Evolutionary conservation across 2,329 filamentous ascomycete genomes (phyloP).

Genomic region (Rasamsonia emersonii): DNA sequence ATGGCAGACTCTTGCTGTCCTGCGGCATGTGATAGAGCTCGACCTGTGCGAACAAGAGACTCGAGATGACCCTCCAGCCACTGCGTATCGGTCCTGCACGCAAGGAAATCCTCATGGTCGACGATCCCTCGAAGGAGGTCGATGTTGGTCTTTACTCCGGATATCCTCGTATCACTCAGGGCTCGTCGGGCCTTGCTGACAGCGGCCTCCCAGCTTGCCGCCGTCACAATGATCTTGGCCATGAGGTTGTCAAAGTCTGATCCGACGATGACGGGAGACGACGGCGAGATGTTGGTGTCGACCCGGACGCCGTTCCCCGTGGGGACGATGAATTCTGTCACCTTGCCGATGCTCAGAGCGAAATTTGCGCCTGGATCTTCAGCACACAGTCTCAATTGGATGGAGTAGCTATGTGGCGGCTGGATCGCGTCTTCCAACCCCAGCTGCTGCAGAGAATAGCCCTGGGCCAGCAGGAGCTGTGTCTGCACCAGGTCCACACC

Average conservation of each 20-base stretch:
- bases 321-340: slow-evolving; percentile 47
- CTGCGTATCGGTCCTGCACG: slow-evolving; percentile 44
- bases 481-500: slow-evolving; percentile 46
- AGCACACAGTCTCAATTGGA: slow-evolving; percentile 51
- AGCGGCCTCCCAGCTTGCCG: slow-evolving; percentile 42
- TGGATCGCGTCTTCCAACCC: slow-evolving; percentile 22
- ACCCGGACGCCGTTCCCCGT: slow-evolving; percentile 50
- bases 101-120: slow-evolving; percentile 41
- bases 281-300: slow-evolving; percentile 46
- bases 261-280: slow-evolving; percentile 38
- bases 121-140: slow-evolving; percentile 47
- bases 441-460: slow-evolving; percentile 32
- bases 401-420: slow-evolving; percentile 35
- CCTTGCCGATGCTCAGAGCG: slow-evolving; percentile 52
- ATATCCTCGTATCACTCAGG: slow-evolving; percentile 47
- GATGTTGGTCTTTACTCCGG: slow-evolving; percentile 52
- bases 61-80: slow-evolving; percentile 49
- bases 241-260: slow-evolving; percentile 52
- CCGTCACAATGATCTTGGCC: slow-evolving; percentile 52
- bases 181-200: slow-evolving; percentile 48
- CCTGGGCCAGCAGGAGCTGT: slow-evolving; percentile 49
- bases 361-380: slow-evolving; percentile 47
- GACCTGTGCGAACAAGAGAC: slow-evolving; percentile 28
- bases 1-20: no score
- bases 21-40: slow-evolving; percentile 20